Base-by-base conservation (phyloP, 306 rosid species). In the Coriaria nepalensis region DNA sequence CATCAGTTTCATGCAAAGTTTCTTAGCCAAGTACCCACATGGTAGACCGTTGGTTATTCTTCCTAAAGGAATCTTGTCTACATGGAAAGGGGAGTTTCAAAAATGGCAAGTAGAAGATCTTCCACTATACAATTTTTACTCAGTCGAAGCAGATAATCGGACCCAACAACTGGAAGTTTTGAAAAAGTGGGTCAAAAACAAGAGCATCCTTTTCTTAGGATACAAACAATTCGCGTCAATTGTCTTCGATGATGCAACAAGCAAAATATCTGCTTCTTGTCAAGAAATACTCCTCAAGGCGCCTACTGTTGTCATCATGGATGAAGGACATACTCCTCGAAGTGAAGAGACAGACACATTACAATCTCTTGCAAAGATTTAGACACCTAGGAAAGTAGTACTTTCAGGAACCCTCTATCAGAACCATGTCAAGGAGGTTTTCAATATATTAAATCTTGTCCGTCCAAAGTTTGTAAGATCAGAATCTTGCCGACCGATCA, bases 321-420 rank as follows among this genome's bases (percentile, higher is more conserved):
- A 90, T 8, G 98, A 90, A 73, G 98, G 98, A n/a, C 98, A 90
- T 61, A 90, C 76, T 35, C 94, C 98, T 6, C 73, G 95, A 67
- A 90, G 84, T 54, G 98, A 90, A 48, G 66, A 77, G 61, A 85
- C 98, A 10, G 92, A 90, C 49, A 79, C 79, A 49, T 70, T 85
- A 50, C 94, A 81, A 37, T 64, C 95, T 47, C 90, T 90, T 54
- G 75, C 81, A 5, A 79, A 81, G 50, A 78, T 90, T 7, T 75
- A 68, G 47, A 90, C 98, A 5, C 85, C 92, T 6, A 71, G 94
- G 32, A 90, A 85, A 59, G 94, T 85, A 15, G 92, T 90, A 13
- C 77, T 90, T n/a, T 90, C 95, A 4, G 98, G 98, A 56, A 90
- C 94, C 13, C 71, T 90, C 2, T 90, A 81, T 60, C 98, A 90